Conservation (phyloP, 2,329 filamentous ascomycete species). For the Colletotrichum cordylinicola region DNA sequence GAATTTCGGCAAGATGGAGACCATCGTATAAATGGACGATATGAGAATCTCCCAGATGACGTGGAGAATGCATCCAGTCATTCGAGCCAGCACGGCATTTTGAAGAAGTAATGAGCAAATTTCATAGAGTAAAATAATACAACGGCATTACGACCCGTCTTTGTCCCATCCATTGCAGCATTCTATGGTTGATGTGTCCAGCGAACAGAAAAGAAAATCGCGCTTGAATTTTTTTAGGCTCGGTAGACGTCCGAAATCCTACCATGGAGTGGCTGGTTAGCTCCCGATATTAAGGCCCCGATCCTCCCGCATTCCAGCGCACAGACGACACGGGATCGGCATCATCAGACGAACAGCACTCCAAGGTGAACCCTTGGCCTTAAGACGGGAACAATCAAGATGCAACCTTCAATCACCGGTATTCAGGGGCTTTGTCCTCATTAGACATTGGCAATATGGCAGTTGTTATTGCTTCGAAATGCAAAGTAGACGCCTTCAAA, state of each 20-base stretch:
- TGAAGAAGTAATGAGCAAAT: conserved; percentile 2
- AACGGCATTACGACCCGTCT: not conserved
- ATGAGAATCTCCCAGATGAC: conserved; percentile 13
- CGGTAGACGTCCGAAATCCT: not conserved
- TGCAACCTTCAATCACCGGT: not conserved
- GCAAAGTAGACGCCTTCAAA: not conserved
- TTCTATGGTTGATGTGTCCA: not conserved
- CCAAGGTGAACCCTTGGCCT: not conserved
- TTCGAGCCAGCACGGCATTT: conserved; percentile 3
- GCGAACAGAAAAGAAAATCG: not conserved
- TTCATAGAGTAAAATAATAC: not conserved
- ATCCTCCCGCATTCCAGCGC: not conserved
- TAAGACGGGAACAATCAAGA: not conserved
- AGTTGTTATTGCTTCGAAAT: not conserved
- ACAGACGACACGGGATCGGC: not conserved
- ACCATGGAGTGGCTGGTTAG: not conserved
- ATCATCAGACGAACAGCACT: not conserved
- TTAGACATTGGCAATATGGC: not conserved
- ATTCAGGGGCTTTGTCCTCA: not conserved
- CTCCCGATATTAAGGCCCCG: not conserved
- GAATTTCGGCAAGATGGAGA: conserved; percentile 15
- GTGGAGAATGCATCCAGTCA: conserved; percentile 8
- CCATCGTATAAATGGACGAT: not conserved
- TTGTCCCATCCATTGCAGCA: not conserved
- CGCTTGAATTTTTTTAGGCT: not conserved